Conservation (phyloP, 306 rosid species). For the Inga leiocalycina region DNA sequence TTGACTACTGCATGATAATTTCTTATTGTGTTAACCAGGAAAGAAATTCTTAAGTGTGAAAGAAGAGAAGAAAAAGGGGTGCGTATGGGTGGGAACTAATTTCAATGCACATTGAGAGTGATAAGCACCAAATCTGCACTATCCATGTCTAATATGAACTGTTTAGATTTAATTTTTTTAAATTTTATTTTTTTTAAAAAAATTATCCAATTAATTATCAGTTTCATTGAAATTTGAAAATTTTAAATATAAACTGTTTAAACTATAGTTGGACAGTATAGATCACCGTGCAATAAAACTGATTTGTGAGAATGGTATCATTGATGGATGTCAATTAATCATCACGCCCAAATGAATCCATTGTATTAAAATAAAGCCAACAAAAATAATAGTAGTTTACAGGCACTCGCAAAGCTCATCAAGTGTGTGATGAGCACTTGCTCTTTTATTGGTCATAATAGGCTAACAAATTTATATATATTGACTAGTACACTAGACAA, state of each 20-base stretch:
- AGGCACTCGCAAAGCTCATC: background rate
- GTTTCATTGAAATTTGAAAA: no score
- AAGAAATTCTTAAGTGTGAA: background rate
- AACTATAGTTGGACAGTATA: no score
- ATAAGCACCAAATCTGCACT: no score
- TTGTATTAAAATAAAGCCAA: background rate
- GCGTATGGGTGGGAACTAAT: no score
- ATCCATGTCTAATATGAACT: no score
- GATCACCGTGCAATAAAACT: no score
- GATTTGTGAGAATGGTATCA: background rate
- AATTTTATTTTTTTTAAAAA: no score
- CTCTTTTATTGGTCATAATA: background rate
- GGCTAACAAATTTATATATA: background rate
- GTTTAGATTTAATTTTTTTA: no score
- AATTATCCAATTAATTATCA: no score
- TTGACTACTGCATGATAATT: constrained; percentile 31
- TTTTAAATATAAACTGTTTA: no score
- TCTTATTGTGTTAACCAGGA: background rate
- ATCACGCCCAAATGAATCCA: background rate
- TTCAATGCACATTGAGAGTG: no score
- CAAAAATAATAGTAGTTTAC: background rate
- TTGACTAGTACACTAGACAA: background rate
- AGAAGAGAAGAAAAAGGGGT: no score
- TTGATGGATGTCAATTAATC: background rate
- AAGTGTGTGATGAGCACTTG: background rate